Evolutionary conservation across 495 filamentous ascomycete genomes (phyloP), one percentile per base, ranked within the genome.

Genomic region (Penicillium samsonianum): DNA sequence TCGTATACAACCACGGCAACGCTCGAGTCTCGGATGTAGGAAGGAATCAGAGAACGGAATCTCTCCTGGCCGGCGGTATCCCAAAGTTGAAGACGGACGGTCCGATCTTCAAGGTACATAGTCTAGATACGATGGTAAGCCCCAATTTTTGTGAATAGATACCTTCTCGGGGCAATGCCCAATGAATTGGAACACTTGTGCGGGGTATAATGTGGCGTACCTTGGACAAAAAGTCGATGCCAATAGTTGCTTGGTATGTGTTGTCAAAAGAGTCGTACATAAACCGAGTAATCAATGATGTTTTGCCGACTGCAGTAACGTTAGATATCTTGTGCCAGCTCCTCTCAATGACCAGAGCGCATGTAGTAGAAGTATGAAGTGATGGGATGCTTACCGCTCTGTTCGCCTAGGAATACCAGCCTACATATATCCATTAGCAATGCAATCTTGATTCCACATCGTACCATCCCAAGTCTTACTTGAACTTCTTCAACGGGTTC

Each of bases 211-310:
- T 14, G 33, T 41, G 38, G 52, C 69, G 59, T 82, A 90, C 91
- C 86, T 98, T 98, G 61, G 92, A 97, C 61, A 98, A 86, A 70
- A 98, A 98, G 78, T 98, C 94, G 77, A 98, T 98, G 71, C 94
- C 94, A 68, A 98, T 98, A 52, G 94, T 98, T 43, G 94, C 94
- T 77, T 98, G 94, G 76, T 98, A 98, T 84, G 92, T 98, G 78
- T 96, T 96, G 81, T 98, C 95, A 83, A 98, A 98, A 33, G 94
- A 96, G 77, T 98, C 94, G 81, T 98, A 98, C 94, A 98, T 98
- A 80, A 98, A 98, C 55, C 94, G 88, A 53, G 94, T 98, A 71
- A 98, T 98, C 67, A 98, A 78, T 43, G 95, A 98, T 37, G 94
- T 98, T 80, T 98, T 98, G 62, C 94, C 94, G 56, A 98, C 94